Evolutionary conservation across 441 rosid genomes (phyloP), one percentile per base, ranked within the genome.

Genomic region (Omphalea diandra): DNA sequence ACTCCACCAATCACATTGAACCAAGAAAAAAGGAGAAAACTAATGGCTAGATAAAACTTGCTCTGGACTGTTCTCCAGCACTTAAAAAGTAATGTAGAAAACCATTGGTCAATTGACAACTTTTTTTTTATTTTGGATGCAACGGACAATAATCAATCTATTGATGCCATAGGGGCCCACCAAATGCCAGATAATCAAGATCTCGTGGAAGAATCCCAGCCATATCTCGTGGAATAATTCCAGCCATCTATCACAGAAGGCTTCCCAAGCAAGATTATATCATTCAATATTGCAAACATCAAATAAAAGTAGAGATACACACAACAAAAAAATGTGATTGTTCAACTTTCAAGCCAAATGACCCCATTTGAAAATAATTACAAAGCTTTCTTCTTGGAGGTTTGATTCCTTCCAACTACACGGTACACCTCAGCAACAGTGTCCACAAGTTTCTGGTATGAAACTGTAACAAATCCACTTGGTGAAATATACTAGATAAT

Each of bases 221-320:
- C 22, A n/a, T 32, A 22, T 18, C 12, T 29, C 11, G 12, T 36
- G 7, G 15, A 47, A 58, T n/a, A 41, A 49, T 20, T 50, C 43
- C 33, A 31, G 54, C 33, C 22, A n/a, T 32, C 31, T 18, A 7
- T 29, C 11, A 7, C 46, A 12, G 15, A 47, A 58, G 15, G 60
- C 70, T 57, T 70, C 69, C 64, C 75, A 7, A 53, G 32, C 72
- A 73, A 73, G 68, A 14, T 61, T 70, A 5, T 53, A 29, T 20
- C 12, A 9, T n/a, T 40, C 63, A 55, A 27, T n/a, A 36, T 56
- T 29, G 31, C 7, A n/a, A n/a, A 50, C 35, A 44, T 56, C 59
- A 17, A 46, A 10, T 33, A 22, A 32, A 29, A 50, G 55, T 4
- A 1, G n/a, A 44, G 33, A 24, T 35, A 29, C 63, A 33, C 36